These are phyloP conservation scores for Delphinella strobiligena DNA, from an alignment of 2,329 filamentous ascomycete species.

Conservation along the genomic window DNA sequence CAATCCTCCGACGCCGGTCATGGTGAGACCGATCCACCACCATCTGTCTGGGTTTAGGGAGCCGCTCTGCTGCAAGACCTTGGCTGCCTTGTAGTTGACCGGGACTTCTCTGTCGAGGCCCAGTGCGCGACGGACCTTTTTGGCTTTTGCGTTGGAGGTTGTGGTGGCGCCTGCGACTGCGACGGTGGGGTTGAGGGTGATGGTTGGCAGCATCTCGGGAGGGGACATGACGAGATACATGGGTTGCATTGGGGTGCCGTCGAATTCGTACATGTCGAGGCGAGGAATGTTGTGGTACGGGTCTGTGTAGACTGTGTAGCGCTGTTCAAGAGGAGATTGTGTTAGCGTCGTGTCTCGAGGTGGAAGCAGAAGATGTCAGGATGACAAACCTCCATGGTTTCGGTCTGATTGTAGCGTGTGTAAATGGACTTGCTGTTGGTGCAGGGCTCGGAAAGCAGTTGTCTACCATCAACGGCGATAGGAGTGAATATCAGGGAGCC, in stretches of 20 bases:
- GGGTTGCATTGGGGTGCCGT: constrained; percentile 54
- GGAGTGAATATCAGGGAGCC: constrained; percentile 49
- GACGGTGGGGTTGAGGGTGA: constrained; percentile 47
- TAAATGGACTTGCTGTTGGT: constrained; percentile 42
- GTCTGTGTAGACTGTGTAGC: constrained; percentile 40
- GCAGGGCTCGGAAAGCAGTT: constrained; percentile 55
- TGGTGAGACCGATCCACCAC: constrained; percentile 39
- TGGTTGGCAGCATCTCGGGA: constrained; percentile 58
- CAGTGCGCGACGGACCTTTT: constrained; percentile 16
- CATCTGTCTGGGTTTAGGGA: constrained; percentile 30
- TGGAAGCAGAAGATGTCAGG: neutral
- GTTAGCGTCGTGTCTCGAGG: too few relatives aligned
- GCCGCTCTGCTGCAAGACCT: constrained; percentile 15
- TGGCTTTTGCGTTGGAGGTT: constrained; percentile 13
- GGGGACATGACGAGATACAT: constrained; percentile 53
- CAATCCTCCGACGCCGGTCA: constrained; percentile 36
- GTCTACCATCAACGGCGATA: constrained; percentile 54
- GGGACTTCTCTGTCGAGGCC: constrained; percentile 23
- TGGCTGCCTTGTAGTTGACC: constrained; percentile 23
- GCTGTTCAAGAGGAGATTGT: constrained; percentile 22
- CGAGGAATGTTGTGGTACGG: constrained; percentile 49
- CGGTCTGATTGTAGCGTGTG: constrained; percentile 54
- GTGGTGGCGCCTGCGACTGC: constrained; percentile 24
- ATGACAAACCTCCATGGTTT: constrained; percentile 44
- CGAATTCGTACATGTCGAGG: constrained; percentile 51